Base-by-base conservation (phyloP, 352 stramenopile genomes). In the Globisporangium cylindrosporum region DNA sequence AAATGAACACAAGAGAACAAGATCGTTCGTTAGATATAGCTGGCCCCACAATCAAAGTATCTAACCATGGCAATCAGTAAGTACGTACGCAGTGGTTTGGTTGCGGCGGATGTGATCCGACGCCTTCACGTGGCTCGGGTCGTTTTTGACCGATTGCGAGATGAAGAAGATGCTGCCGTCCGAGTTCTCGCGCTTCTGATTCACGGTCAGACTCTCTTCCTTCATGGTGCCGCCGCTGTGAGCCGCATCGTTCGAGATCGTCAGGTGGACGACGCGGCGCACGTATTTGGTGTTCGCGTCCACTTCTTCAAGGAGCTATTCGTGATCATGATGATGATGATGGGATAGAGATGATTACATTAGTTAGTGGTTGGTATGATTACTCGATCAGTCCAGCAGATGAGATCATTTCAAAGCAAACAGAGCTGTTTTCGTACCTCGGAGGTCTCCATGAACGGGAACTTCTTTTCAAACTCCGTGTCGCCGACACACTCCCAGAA, bases 241-340 rank as follows among this genome's bases (percentile, higher is more conserved):
- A 29, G 80, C 78, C 15, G 76, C 75, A 29, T 93, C 85, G 62
- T 77, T 92, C 32, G 82, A 87, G 74, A 94, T 88, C 29, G 86
- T 92, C 32, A 96, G 72, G 72, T 91, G 93, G 36, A 94, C 73
- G 14, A 96, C 78, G 43, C 86, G 84, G 15, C 85, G 88, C 32
- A 94, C 74, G 70, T 96, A 96, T 74, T 93, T 94, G 56, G 82
- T 94, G 71, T 81, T 87, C 4, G 74, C 43, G 64, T 96, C 81
- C 0, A 94, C 70, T 34, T 92, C 79, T 9, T 96, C 88, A 12
- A 96, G 67, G 20, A 91, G 62, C 69, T 78, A 41, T 36, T 59
- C 25, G 43, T 24, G 43, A 51, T 51, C 41, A 49, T 49, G 0
- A n/a, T 49, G 4, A 51, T 51, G 38, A 48, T 48, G 43, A 24